phyloP scores from a whole-genome alignment of 768 basidiomycete species.

The Suillus weaverae region DNA sequence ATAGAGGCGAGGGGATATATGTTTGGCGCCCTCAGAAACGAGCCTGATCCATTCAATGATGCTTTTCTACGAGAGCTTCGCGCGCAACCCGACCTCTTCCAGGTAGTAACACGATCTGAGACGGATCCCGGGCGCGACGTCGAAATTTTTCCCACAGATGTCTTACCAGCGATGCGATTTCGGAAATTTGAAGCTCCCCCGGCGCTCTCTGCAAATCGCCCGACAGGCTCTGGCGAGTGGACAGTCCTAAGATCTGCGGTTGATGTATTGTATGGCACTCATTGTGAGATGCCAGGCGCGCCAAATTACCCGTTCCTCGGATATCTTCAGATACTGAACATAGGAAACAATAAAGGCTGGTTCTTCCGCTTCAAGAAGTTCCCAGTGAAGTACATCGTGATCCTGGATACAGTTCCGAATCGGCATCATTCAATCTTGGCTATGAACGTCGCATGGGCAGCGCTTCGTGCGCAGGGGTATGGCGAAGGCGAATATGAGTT shows the following conservation, averaged over 20 bases:
- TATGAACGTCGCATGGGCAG: conserved; percentile 29
- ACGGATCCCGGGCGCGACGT: conserved; percentile 24
- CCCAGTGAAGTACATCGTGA: conserved; percentile 34
- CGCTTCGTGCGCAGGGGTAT: conserved; percentile 29
- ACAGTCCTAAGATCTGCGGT: conserved; percentile 11
- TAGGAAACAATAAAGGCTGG: conserved; percentile 4
- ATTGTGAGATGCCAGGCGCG: neutral
- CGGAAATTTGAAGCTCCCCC: conserved; percentile 27
- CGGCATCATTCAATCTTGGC: conserved; percentile 15
- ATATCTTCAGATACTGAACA: conserved; percentile 11
- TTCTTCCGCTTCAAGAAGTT: conserved; percentile 33
- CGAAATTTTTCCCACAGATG: conserved; percentile 19
- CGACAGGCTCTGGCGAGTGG: conserved; percentile 15
- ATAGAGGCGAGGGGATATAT: conserved; percentile 24
- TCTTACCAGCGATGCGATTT: conserved; percentile 12
- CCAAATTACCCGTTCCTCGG: neutral
- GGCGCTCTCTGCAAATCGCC: neutral
- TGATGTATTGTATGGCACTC: conserved; percentile 24
- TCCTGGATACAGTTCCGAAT: conserved; percentile 22
- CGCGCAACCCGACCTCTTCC: conserved; percentile 32
- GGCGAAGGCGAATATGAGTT: conserved; percentile 23
- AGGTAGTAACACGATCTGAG: conserved; percentile 31
- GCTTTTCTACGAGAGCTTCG: conserved; percentile 31
- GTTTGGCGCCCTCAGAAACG: conserved; percentile 33
- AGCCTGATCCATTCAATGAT: conserved; percentile 24